Base-by-base conservation (phyloP, 2,329 filamentous ascomycete species). In the Tolypocladium album region DNA sequence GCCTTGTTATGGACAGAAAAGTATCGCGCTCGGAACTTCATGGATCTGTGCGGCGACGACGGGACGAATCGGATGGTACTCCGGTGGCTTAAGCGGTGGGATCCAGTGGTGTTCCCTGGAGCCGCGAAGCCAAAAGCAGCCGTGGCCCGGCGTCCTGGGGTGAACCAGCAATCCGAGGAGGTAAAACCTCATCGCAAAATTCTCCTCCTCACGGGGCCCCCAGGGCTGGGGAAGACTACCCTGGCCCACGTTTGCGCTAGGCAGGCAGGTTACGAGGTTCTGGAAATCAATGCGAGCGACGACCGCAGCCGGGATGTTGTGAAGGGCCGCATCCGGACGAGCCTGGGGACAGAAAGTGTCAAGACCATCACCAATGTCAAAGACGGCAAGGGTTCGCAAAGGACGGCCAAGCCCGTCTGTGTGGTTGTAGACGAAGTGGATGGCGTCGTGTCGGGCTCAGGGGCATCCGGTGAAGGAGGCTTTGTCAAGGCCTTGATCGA, bases 201-300 rank as follows among this genome's bases (percentile, higher is more conserved):
- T 9, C 75, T 99, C 13, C 82, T 99, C 68, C 78, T 99, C 20
- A 92, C 93, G 0, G 95, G 94, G 0, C 92, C 94, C 0, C 94
- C 94, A 0, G 94, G 94, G 2, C 78, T 99, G 13, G 94, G 94
- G 36, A 99, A 99, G 77, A 99, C 94, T 0, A 99, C 94, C 0
- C 74, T 99, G 56, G 94, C 94, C 1, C 94, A 99, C 73, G 94
- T 99, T 0, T 97, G 94, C 71, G 95, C 95, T 0, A 87, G 82
- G 66, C 94, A 99, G 74, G 94, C 94, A 6, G 94, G 94, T 0
- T 99, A 99, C 68, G 94, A 97, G 68, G 89, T 96, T 1, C 83
- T 97, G 70, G 94, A 99, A 71, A 96, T 99, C 75, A 99, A 99
- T 68, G 94, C 95, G 11, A 97, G 93, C 67, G 94, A 99, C 69